Percentiles rank a stretch among this genome's conserved stretches.
These are phyloP conservation scores for Myxozyma monticola DNA, from an alignment of 805 yeast species.

Conservation along the genomic window DNA sequence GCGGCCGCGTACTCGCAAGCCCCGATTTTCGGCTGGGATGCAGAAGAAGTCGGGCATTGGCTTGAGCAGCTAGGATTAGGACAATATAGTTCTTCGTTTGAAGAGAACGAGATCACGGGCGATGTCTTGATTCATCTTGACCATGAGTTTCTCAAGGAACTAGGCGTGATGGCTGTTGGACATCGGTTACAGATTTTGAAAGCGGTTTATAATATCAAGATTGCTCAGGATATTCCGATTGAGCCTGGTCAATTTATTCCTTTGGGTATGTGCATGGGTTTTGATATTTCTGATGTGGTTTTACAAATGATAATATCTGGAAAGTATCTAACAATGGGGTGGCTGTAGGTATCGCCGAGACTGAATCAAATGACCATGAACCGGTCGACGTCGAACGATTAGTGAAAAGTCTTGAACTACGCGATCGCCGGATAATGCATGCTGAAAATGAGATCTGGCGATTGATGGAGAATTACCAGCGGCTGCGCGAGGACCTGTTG, in stretches of 20 bases:
- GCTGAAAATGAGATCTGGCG: slow-evolving; percentile 41
- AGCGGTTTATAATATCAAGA: slow-evolving; percentile 55
- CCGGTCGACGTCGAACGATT: slow-evolving; percentile 30
- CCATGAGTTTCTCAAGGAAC: slow-evolving; percentile 68
- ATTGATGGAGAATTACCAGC: slow-evolving; percentile 51
- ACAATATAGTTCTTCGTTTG: slow-evolving; percentile 25
- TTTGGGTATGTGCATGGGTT: slow-evolving; percentile 7
- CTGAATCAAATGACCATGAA: slow-evolving; percentile 33
- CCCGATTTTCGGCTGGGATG: slow-evolving; percentile 21
- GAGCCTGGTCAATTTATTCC: slow-evolving; percentile 33
- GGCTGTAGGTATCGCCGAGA: slow-evolving; percentile 2
- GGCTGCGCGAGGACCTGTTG: slow-evolving; percentile 61
- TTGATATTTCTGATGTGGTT: background rate
- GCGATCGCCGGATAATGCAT: slow-evolving; percentile 38
- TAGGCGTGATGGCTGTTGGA: slow-evolving; percentile 59
- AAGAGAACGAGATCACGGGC: slow-evolving; percentile 68
- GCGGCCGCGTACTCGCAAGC: background rate
- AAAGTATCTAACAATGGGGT: background rate
- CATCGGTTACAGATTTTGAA: slow-evolving; percentile 61
- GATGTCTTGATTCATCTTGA: slow-evolving; percentile 67
- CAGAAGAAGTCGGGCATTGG: slow-evolving; percentile 23
- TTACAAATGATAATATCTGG: background rate
- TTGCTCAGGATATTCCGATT: slow-evolving; percentile 33
- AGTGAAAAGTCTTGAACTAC: slow-evolving; percentile 17
- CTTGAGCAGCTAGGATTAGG: slow-evolving; percentile 22